A percentile compares a stretch with the other conserved stretches of the same genome.
Conservation (phyloP, 306 rosid species). For the Inga leiocalycina region DNA sequence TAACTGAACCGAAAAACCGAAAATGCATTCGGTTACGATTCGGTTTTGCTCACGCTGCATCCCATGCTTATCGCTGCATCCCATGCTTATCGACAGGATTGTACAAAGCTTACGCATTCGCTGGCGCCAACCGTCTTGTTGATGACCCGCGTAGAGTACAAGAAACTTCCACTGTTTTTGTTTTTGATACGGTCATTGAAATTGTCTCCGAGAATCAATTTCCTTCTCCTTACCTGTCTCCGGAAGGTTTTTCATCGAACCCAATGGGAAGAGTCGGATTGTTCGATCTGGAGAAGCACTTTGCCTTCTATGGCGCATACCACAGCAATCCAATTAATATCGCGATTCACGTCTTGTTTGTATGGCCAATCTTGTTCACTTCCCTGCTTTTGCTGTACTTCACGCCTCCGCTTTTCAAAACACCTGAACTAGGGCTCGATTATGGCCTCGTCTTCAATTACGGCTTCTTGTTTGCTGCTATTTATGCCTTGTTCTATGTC, state of each 20-base stretch:
- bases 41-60: no score
- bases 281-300: constrained; percentile 79
- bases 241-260: neutral
- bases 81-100: no score
- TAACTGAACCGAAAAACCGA: no score
- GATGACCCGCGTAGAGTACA: neutral
- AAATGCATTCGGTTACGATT: no score
- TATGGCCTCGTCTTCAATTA: constrained; percentile 52
- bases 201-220: neutral
- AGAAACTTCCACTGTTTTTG: neutral
- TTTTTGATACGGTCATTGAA: neutral
- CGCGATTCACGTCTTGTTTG: constrained; percentile 60
- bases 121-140: neutral
- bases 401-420: constrained; percentile 57
- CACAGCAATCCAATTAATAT: constrained; percentile 79
- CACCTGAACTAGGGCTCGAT: constrained; percentile 29
- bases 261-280: constrained; percentile 49
- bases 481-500: constrained; percentile 59
- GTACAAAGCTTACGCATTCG: neutral
- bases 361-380: constrained; percentile 83
- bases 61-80: no score
- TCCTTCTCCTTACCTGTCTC: neutral
- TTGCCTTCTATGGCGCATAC: constrained; percentile 87
- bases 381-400: constrained; percentile 55
- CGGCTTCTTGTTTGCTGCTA: constrained; percentile 58